Base-by-base conservation (phyloP, 768 basidiomycete species). In the Pisolithus sp. region DNA sequence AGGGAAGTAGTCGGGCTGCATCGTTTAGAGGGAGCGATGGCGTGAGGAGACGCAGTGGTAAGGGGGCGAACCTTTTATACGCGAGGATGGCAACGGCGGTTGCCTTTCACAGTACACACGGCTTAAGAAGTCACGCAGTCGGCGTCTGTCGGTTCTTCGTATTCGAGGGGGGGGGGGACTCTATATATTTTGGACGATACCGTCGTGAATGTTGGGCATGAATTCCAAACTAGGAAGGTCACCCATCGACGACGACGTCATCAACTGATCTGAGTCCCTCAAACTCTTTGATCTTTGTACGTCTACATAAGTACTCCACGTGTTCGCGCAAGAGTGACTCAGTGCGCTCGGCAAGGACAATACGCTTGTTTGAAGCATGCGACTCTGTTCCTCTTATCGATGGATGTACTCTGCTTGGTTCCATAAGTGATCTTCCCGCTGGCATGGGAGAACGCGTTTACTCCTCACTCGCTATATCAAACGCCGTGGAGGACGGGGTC, bases 1-100 rank as follows among this genome's bases (percentile, higher is more conserved):
- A 43, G 73, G 68, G 51, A 70, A 70, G 60, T 70, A 70, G 44
- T 62, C 61, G 51, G 40, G 6, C 13, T 52, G 50, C 53, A 55
- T 57, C 17, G 44, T 18, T 36, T 15, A 41, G 24, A 28, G 15
- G 46, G 15, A 37, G 15, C 30, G 17, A n/a, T 24, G 37, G 48
- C 37, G 58, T 57, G 50, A 46, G 37, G 24, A 51, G 59, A 64
- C 52, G 43, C 26, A 26, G 8, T 26, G 45, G 12, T 23, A 17
- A 10, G 39, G 36, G 12, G 41, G 42, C 8, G 28, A 37, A 56
- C 48, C 57, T 56, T 58, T 48, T 55, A 55, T 48, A 48, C 18
- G 30, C 36, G 28, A 26, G n/a, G 21, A 21, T 18, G 18, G 13
- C 31, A 41, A 17, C 8, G 20, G 23, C 9, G 31, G 44, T 50